Base-by-base conservation (phyloP, 2,329 filamentous ascomycete genomes). In the Dryadomyces quercivorus region DNA sequence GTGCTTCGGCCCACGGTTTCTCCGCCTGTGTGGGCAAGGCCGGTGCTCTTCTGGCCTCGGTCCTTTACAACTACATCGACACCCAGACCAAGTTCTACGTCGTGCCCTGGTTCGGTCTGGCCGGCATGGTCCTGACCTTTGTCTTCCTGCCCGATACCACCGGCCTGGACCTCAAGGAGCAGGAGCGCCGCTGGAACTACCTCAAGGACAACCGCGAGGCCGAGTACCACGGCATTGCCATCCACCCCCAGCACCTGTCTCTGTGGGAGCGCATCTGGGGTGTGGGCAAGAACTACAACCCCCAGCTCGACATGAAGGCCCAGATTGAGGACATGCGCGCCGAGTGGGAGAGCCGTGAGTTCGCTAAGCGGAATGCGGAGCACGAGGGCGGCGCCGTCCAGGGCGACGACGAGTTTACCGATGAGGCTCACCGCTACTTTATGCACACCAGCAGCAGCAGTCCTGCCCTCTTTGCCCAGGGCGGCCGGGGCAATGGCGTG, bases 111-210 rank as follows among this genome's bases (percentile, higher is more conserved):
- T 96, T 95, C 68, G 92, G 92, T 65, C 84, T 96, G 16, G 84
- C 76, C 16, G 92, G 92, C 62, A 88, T 93, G 73, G 61, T 96
- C 31, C 69, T 96, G 57, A 96, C 91, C 46, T 83, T 74, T 61
- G 61, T 94, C 63, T 97, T 89, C 78, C 83, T 97, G 36, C 92
- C 92, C n/a, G 92, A 97, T 67, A 97, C 92, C 63, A 96, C 91
- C 10, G 92, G 92, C 55, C 85, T 97, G 43, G 92, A 97, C 67
- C 82, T 97, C 59, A 95, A 95, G 77, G 92, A 97, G 71, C 91
- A 96, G 72, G 92, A 97, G 72, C 87, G 92, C 60, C 84, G 92
- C 64, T 97, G 92, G 91, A 72, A 77, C 55, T 96, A 85, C 71
- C 88, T 97, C 67, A 85, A 88, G 57, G 75, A 81, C 2, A 90